Evolutionary conservation across 257 asterid species (phyloP), one percentile per base, ranked within the genome.

Genomic region (Solanum etuberosum): DNA sequence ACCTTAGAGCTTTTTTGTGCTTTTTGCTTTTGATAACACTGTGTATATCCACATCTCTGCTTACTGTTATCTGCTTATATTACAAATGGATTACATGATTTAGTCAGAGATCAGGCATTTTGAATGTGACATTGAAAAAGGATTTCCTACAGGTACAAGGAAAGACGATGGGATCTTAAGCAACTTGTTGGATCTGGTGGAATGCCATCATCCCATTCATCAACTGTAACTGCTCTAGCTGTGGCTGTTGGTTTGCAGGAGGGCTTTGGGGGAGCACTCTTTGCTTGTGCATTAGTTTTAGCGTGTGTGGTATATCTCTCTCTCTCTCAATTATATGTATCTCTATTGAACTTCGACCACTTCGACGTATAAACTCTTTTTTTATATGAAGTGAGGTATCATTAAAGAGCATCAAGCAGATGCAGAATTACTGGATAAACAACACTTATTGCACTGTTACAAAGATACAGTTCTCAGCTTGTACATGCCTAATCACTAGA

Each of bases 121-220:
- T 38, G 34, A 42, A 37, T 31, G 14, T 32, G 65, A 25, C 40
- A 20, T 43, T 35, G 86, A 54, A 25, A 21, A 40, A 6, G 43
- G 38, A 77, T 18, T 46, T 46, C 83, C 54, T 67, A 51, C 73
- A 87, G 89, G 89, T 87, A 82, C 68, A 87, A 87, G 83, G 87
- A 87, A 68, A 81, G 86, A 59, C 38, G 83, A 68, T 87, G 89
- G 89, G 83, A 81, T 82, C 65, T 83, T 20, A 87, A 68, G 70
- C 85, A 67, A 83, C 85, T 87, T 54, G 16, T 82, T 67, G 89
- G 84, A 61, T 81, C 86, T 46, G 89, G 89, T 67, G 89, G 89
- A 67, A 87, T 82, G 89, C 89, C 89, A 34, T 87, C 89, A 81
- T 82, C 87, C 25, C 89, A 87, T 87, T 87, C 89, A 38, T 83